Conservation (phyloP, 441 rosid species). For the Geranium incanum region DNA sequence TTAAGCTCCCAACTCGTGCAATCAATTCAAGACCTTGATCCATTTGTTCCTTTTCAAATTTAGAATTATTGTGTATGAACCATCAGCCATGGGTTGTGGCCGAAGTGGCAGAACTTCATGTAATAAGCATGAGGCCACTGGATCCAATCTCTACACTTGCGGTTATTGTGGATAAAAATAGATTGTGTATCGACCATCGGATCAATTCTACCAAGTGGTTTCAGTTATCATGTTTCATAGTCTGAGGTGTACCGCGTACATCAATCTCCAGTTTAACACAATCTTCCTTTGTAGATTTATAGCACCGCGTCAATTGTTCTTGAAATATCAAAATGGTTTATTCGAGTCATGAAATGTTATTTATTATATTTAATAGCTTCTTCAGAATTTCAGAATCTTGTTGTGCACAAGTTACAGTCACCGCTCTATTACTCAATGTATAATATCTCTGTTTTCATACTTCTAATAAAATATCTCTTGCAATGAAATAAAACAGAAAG, state of each 20-base stretch:
- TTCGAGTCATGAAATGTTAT: neutral
- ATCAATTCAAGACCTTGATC: neutral
- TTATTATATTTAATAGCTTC: neutral
- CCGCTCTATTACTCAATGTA: neutral
- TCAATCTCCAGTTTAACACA: neutral
- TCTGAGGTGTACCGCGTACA: neutral
- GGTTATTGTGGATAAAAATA: no score
- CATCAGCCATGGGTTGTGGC: no score
- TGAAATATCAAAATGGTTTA: neutral
- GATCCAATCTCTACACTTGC: no score
- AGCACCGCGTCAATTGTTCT: neutral
- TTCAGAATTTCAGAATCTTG: neutral
- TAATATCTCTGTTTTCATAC: constrained; percentile 1
- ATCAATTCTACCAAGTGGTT: neutral
- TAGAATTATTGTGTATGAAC: neutral
- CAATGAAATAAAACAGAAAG: constrained; percentile 2
- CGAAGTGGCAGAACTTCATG: no score
- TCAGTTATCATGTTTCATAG: neutral
- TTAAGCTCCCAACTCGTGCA: neutral
- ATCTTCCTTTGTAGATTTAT: neutral
- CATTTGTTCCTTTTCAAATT: neutral
- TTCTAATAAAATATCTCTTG: constrained; percentile 1
- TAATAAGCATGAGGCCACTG: no score
- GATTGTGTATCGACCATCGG: neutral
- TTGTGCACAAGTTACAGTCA: neutral